Conservation (phyloP, 1,284 basidiomycete genomes). For the Inonotus hispidus region DNA sequence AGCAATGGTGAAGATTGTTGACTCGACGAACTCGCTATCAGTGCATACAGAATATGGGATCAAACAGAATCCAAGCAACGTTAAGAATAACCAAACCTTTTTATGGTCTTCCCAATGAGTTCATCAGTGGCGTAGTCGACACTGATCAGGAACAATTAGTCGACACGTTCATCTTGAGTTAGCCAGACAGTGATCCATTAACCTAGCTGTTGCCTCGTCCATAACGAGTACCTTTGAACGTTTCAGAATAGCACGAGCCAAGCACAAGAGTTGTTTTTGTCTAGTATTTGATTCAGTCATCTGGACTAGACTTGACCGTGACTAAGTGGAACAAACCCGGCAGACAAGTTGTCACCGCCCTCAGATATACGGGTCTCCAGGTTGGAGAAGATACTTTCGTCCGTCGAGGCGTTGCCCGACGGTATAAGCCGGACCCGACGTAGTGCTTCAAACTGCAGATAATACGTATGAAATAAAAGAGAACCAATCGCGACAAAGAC, state of each 20-base stretch:
- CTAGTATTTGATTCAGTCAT: conserved; percentile 22
- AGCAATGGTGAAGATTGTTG: conserved; percentile 56
- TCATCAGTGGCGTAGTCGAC: conserved; percentile 78
- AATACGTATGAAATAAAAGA: conserved; percentile 35
- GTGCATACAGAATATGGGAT: conserved; percentile 40
- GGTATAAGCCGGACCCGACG: conserved; percentile 84
- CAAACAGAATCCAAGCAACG: conserved; percentile 30
- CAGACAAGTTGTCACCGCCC: conserved; percentile 91
- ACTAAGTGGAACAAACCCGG: conserved; percentile 49
- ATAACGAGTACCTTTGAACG: conserved; percentile 54
- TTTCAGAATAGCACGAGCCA: conserved; percentile 60
- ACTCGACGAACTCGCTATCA: conserved; percentile 47
- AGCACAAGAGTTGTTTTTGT: conserved; percentile 60
- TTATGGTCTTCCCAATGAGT: conserved; percentile 67
- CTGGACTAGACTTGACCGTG: neutral
- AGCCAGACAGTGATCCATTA: neutral
- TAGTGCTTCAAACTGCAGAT: conserved; percentile 79
- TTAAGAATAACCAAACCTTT: conserved; percentile 41
- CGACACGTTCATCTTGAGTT: neutral
- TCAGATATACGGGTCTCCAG: conserved; percentile 82
- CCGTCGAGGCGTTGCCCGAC: conserved; percentile 53
- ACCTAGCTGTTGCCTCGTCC: conserved; percentile 55
- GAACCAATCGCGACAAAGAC: conserved; percentile 23
- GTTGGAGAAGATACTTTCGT: conserved; percentile 82
- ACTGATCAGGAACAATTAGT: conserved; percentile 28